Evolutionary conservation across 2,329 filamentous ascomycete genomes (phyloP).

Genomic region (Didymella pomorum): DNA sequence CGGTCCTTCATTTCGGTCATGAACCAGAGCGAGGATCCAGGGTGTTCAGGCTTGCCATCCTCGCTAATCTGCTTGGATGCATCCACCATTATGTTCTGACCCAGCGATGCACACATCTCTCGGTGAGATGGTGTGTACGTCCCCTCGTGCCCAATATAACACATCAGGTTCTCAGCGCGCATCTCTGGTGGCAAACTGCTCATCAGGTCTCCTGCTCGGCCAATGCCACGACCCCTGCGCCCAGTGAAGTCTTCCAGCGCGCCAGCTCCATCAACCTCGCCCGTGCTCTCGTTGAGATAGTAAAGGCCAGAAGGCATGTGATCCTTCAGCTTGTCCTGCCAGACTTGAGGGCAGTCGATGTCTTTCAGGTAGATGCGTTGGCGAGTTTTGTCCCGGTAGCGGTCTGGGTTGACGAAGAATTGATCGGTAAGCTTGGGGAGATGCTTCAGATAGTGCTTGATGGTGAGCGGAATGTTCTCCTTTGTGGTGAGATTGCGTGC

Average conservation of each 20-base stretch:
- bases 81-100: constrained; percentile 98
- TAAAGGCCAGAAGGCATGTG: constrained; percentile 83
- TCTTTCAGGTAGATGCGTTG: constrained; percentile 96
- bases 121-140: constrained; percentile 95
- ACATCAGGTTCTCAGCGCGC: constrained; percentile 97
- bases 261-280: constrained; percentile 63
- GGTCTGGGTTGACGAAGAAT: constrained; percentile 71
- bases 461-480: constrained; percentile 81
- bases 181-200: constrained; percentile 85
- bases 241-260: constrained; percentile 59
- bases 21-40: constrained; percentile 95
- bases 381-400: constrained; percentile 78
- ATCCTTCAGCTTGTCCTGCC: constrained; percentile 80
- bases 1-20: constrained; percentile 98
- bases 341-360: constrained; percentile 90
- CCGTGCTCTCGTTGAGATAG: constrained; percentile 85
- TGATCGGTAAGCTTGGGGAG: constrained; percentile 86
- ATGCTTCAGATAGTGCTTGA: constrained; percentile 87
- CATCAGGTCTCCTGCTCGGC: constrained; percentile 90
- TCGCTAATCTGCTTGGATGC: constrained; percentile 72
- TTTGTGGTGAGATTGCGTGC: constrained; percentile 81
- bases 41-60: constrained; percentile 73
- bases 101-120: constrained; percentile 96
- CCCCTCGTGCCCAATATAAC: constrained; percentile 96
- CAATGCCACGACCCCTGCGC: constrained; percentile 65